phyloP scores from a whole-genome alignment of 2,329 filamentous ascomycete species.

The Colletotrichum musae region DNA sequence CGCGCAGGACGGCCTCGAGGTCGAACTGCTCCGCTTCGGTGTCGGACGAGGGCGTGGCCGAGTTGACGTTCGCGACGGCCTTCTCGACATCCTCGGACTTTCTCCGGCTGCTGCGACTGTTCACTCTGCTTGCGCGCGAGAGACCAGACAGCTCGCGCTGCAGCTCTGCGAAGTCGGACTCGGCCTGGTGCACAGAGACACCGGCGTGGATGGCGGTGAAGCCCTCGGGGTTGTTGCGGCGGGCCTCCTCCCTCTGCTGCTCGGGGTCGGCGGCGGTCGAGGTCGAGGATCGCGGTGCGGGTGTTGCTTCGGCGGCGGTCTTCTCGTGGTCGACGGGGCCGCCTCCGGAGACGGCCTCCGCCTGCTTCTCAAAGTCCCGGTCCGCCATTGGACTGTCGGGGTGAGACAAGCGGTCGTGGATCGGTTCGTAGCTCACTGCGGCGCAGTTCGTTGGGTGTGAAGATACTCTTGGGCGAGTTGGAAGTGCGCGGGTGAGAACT shows the following conservation, averaged over 20 bases:
- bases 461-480: neutral
- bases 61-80: constrained; percentile 51
- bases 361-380: constrained; percentile 47
- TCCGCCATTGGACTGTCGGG: constrained; percentile 47
- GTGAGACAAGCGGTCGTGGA: neutral
- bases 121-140: constrained; percentile 65
- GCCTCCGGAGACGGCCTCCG: constrained; percentile 49
- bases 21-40: constrained; percentile 76
- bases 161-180: constrained; percentile 79
- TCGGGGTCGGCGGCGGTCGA: constrained; percentile 47
- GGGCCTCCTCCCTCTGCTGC: constrained; percentile 52
- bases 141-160: constrained; percentile 72
- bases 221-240: constrained; percentile 64
- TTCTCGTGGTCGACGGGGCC: constrained; percentile 46
- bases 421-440: constrained; percentile 6
- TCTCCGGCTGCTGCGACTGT: constrained; percentile 47
- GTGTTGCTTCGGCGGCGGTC: constrained; percentile 11
- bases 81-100: constrained; percentile 71
- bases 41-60: constrained; percentile 53
- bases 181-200: constrained; percentile 76
- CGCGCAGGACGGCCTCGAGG: constrained; percentile 80
- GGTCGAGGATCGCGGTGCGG: constrained; percentile 42
- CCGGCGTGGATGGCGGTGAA: constrained; percentile 59
- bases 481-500: neutral
- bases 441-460: neutral